A percentile compares a stretch with the other conserved stretches of the same genome.
Evolutionary conservation across 352 stramenopile genomes (phyloP).

Genomic region (Globisporangium orthogonon): DNA sequence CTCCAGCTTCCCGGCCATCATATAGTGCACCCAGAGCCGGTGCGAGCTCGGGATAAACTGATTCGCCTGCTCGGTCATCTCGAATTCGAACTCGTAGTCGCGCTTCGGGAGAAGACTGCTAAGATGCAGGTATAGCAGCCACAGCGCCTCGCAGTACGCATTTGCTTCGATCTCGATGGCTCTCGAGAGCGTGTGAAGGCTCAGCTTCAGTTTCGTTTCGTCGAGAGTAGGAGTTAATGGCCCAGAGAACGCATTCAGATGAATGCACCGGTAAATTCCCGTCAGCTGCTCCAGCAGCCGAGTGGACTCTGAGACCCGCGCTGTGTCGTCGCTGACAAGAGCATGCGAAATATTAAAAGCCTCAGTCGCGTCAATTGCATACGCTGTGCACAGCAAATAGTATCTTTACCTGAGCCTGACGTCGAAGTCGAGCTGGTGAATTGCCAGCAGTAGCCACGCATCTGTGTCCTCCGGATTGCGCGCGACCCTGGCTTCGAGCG

Average conservation of each 20-base stretch:
- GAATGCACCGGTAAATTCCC: conserved; percentile 13
- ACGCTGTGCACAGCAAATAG: background rate
- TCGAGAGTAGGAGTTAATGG: background rate
- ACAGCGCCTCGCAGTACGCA: conserved; percentile 28
- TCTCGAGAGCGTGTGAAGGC: conserved; percentile 22
- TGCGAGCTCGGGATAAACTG: conserved; percentile 22
- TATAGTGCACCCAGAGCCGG: conserved; percentile 23
- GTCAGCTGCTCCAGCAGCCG: conserved; percentile 15
- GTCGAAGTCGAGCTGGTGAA: conserved; percentile 42
- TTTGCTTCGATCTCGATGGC: conserved; percentile 32
- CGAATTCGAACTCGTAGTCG: conserved; percentile 17
- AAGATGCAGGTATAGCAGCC: conserved; percentile 26
- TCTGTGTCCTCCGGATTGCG: conserved; percentile 21
- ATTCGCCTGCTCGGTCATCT: conserved; percentile 26
- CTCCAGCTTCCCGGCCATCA: conserved; percentile 10
- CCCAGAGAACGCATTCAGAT: conserved; percentile 1
- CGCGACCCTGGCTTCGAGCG: conserved; percentile 25
- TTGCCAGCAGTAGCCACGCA: conserved; percentile 44
- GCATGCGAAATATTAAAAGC: background rate
- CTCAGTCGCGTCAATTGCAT: background rate
- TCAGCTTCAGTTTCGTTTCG: conserved; percentile 12
- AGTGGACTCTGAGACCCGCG: conserved; percentile 10
- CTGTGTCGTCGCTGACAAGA: conserved; percentile 17
- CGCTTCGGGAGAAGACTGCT: conserved; percentile 12
- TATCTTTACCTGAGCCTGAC: conserved; percentile 23